Percentiles rank a stretch among this genome's conserved stretches.
Conservation (phyloP, 768 basidiomycete species). For the Hygrophorus russula region DNA sequence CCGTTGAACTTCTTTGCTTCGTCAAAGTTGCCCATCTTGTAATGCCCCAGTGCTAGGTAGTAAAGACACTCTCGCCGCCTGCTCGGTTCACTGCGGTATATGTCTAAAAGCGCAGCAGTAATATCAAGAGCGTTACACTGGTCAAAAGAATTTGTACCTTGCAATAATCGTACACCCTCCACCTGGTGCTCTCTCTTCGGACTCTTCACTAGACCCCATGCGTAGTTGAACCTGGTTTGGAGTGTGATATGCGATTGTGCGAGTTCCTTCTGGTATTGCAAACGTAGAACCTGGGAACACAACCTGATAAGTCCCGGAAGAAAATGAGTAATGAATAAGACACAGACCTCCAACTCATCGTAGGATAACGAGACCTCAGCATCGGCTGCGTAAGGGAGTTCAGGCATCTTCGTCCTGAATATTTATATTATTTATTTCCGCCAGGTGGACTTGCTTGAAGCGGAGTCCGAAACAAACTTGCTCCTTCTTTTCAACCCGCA, state of each 20-base stretch:
- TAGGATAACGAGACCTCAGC: constrained; percentile 80
- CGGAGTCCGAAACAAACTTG: not conserved
- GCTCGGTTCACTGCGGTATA: constrained; percentile 80
- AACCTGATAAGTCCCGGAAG: not conserved
- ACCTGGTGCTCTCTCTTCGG: constrained; percentile 76
- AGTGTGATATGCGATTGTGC: constrained; percentile 76
- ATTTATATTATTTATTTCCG: not conserved
- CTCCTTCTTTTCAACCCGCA: no score
- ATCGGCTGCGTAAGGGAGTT: constrained; percentile 93
- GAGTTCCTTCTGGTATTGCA: constrained; percentile 85
- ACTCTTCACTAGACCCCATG: constrained; percentile 95
- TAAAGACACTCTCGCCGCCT: constrained; percentile 92
- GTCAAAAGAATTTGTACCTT: constrained; percentile 44
- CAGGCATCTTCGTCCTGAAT: constrained; percentile 40
- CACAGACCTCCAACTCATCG: constrained; percentile 77
- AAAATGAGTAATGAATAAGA: not conserved
- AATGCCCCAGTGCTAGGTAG: constrained; percentile 92
- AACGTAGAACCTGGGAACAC: constrained; percentile 55
- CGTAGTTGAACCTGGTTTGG: constrained; percentile 96
- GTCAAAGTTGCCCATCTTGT: constrained; percentile 92
- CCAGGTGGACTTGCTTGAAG: not conserved
- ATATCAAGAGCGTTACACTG: constrained; percentile 3
- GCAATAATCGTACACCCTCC: constrained; percentile 83
- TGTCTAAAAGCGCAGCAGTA: constrained; percentile 39
- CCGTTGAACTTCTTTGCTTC: constrained; percentile 91